phyloP scores from a whole-genome alignment of 1,139 yeast genomes.

The Lizanozyma gosingica region DNA sequence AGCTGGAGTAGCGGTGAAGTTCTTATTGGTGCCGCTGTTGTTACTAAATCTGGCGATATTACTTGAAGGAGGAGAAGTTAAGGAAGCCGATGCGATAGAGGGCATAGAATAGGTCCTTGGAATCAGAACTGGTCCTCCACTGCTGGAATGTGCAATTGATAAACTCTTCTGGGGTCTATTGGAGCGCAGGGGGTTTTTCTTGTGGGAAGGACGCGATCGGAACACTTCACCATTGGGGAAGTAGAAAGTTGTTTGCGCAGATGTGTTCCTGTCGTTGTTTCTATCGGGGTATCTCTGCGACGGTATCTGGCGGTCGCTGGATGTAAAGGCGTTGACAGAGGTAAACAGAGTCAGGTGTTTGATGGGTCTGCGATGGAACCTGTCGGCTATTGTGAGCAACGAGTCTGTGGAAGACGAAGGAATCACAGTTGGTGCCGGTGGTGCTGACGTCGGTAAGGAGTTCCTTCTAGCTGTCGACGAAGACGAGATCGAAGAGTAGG shows the following conservation, averaged over 20 bases:
- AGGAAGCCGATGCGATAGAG: background rate
- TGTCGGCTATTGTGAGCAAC: background rate
- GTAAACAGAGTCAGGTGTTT: background rate
- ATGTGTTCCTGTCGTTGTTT: too few species aligned
- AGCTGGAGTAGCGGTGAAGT: background rate
- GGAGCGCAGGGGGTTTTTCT: conserved; percentile 24
- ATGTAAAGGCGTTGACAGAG: background rate
- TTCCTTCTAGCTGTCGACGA: background rate
- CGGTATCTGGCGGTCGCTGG: too few species aligned
- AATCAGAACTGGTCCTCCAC: background rate
- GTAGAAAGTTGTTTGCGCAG: conserved; percentile 24
- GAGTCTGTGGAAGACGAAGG: background rate
- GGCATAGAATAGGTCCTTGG: background rate
- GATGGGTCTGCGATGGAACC: background rate
- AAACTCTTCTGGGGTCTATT: background rate
- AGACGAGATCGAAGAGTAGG: background rate
- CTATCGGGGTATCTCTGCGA: too few species aligned
- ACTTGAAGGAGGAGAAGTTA: background rate
- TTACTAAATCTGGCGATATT: background rate
- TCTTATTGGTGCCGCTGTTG: background rate
- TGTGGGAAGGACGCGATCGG: conserved; percentile 35
- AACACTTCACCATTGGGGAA: conserved; percentile 52
- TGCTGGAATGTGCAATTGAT: too few species aligned
- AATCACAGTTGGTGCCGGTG: too few species aligned
- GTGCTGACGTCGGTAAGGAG: background rate